Evolutionary conservation across 148 eudicot genomes (phyloP).

Genomic region (Amaranthus hypochondriacus): DNA sequence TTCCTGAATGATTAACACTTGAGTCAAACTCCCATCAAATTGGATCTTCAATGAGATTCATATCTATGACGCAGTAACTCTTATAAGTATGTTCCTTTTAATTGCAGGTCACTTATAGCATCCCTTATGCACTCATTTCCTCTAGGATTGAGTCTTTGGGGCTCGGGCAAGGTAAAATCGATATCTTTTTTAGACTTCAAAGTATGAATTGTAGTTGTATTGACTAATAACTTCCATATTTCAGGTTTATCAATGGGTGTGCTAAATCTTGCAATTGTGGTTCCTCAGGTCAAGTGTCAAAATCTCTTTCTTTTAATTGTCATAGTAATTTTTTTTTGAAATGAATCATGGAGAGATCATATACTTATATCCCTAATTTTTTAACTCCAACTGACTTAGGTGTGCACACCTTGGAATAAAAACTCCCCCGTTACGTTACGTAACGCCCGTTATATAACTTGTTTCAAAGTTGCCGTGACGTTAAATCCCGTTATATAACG

Average conservation of each 20-base stretch:
- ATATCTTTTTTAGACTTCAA: neutral
- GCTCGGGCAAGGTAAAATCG: conserved; percentile 79
- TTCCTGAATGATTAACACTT: neutral
- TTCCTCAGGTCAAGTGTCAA: conserved; percentile 64
- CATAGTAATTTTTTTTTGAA: neutral
- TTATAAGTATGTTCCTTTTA: conserved; percentile 1
- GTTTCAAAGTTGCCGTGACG: too few relatives aligned
- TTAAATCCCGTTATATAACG: too few relatives aligned
- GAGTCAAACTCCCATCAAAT: neutral
- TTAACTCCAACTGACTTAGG: too few relatives aligned
- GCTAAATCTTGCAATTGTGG: conserved; percentile 84
- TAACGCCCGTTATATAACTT: too few relatives aligned
- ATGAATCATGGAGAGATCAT: neutral
- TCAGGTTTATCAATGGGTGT: conserved; percentile 98
- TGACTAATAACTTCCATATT: conserved; percentile 14
- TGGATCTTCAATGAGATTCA: neutral
- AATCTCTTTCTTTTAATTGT: neutral
- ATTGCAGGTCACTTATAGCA: conserved; percentile 93
- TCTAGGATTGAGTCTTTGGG: conserved; percentile 61
- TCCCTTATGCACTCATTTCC: conserved; percentile 90
- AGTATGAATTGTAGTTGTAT: neutral
- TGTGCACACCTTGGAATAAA: too few relatives aligned
- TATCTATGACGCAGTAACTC: neutral
- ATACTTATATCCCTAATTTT: neutral
- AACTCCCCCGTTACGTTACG: too few relatives aligned